These are phyloP conservation scores for Amanita jacksonii DNA, from an alignment of 768 basidiomycete species.

Conservation along the genomic window DNA sequence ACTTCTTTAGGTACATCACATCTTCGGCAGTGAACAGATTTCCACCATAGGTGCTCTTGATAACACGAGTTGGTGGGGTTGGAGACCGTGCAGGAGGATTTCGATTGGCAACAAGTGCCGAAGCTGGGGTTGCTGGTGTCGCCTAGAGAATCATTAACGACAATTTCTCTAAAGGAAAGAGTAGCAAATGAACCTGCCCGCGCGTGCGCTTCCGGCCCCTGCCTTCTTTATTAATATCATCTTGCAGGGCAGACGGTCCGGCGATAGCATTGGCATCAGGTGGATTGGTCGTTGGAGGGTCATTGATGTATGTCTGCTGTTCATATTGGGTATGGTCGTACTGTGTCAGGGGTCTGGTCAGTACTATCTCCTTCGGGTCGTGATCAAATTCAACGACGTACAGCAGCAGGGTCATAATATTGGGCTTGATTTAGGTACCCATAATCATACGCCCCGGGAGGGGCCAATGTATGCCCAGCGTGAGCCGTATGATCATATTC, in stretches of 20 bases:
- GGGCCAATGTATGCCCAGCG: slow-evolving; percentile 32
- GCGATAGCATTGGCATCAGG: slow-evolving; percentile 27
- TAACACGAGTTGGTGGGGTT: slow-evolving; percentile 71
- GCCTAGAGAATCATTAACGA: slow-evolving; percentile 25
- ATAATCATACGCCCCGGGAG: slow-evolving; percentile 45
- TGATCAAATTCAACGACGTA: neutral
- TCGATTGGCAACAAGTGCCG: slow-evolving; percentile 57
- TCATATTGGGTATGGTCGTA: slow-evolving; percentile 44
- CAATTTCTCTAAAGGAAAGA: slow-evolving; percentile 5
- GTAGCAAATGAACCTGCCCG: slow-evolving; percentile 33
- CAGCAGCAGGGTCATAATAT: slow-evolving; percentile 13
- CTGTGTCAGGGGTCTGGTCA: slow-evolving; percentile 11
- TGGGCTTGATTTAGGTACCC: slow-evolving; percentile 49
- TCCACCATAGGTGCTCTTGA: slow-evolving; percentile 86
- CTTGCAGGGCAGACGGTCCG: slow-evolving; percentile 26
- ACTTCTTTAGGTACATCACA: slow-evolving; percentile 73
- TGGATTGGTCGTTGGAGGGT: slow-evolving; percentile 30
- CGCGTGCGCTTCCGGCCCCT: slow-evolving; percentile 67
- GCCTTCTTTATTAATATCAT: slow-evolving; percentile 31
- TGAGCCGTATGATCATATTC: slow-evolving; percentile 38
- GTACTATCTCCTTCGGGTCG: neutral
- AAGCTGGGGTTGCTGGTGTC: slow-evolving; percentile 55
- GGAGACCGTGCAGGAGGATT: slow-evolving; percentile 71
- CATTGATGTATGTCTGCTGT: slow-evolving; percentile 38
- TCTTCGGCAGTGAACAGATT: slow-evolving; percentile 84